Conservation (phyloP, 2,329 filamentous ascomycete species). For the Mariannaea elegans region DNA sequence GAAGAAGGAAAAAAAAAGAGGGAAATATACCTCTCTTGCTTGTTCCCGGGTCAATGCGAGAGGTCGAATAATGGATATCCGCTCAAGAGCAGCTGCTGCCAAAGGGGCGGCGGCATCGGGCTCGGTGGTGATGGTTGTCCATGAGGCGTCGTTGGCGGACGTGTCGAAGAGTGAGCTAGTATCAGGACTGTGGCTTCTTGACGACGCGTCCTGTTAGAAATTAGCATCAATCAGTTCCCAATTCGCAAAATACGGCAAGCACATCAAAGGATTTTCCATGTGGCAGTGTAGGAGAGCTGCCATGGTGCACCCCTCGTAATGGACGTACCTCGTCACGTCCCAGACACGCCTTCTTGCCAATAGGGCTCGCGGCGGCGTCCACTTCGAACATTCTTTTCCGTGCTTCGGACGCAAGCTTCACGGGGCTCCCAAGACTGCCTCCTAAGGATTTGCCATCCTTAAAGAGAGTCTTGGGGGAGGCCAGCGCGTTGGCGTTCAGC, state of each 20-base stretch:
- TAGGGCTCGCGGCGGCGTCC: conserved; percentile 33
- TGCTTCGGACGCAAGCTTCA: conserved; percentile 38
- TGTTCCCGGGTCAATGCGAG: conserved; percentile 60
- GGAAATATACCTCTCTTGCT: conserved; percentile 56
- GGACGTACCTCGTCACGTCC: conserved; percentile 43
- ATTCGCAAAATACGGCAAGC: not conserved
- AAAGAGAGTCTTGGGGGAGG: conserved; percentile 40
- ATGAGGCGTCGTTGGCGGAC: conserved; percentile 57
- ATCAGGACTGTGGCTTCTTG: conserved; percentile 50
- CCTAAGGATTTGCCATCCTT: conserved; percentile 17
- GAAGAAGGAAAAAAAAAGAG: not conserved
- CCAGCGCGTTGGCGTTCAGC: conserved; percentile 56
- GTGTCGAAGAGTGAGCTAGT: conserved; percentile 61
- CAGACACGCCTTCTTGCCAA: conserved; percentile 47
- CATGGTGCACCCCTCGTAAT: not conserved
- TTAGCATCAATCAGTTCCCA: conserved; percentile 16
- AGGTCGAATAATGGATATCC: conserved; percentile 23
- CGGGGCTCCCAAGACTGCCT: conserved; percentile 33
- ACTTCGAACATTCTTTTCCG: conserved; percentile 41
- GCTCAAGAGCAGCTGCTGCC: conserved; percentile 19
- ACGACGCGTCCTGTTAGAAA: conserved; percentile 36
- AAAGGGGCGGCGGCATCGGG: conserved; percentile 46
- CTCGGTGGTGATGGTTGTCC: conserved; percentile 60
- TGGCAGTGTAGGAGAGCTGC: not conserved
- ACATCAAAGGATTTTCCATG: no score